These are phyloP conservation scores for Amylostereum chailletii DNA, from an alignment of 1,284 basidiomycete genomes.

Conservation along the genomic window DNA sequence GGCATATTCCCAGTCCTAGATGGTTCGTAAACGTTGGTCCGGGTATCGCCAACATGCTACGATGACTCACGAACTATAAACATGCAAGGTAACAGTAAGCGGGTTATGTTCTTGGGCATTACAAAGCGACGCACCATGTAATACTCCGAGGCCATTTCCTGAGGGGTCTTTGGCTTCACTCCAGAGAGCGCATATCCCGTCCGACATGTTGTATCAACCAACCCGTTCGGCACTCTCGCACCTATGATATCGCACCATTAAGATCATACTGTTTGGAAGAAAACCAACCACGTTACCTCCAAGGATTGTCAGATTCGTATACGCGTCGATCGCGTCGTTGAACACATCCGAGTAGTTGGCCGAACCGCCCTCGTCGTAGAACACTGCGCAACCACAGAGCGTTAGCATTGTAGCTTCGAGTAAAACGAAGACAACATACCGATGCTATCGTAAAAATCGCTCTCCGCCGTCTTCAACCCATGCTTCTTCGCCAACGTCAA, in stretches of 20 bases:
- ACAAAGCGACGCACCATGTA: constrained; percentile 26
- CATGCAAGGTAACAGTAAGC: no score
- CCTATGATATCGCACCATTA: constrained; percentile 19
- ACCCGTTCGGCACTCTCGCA: constrained; percentile 25
- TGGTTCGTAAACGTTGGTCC: not conserved
- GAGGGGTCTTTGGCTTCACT: constrained; percentile 29
- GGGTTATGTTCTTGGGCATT: no score
- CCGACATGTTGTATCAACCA: constrained; percentile 36
- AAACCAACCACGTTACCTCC: constrained; percentile 24
- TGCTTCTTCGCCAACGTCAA: constrained; percentile 52
- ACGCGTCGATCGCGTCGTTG: constrained; percentile 30
- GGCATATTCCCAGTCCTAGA: constrained; percentile 38
- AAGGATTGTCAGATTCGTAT: constrained; percentile 28
- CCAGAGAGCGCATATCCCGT: constrained; percentile 37
- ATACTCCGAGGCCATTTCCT: constrained; percentile 41
- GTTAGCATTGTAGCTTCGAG: no score
- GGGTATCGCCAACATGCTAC: not conserved
- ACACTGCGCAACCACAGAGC: constrained; percentile 24
- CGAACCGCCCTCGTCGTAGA: constrained; percentile 40
- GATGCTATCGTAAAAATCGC: constrained; percentile 33
- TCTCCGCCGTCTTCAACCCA: constrained; percentile 37
- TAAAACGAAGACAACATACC: no score
- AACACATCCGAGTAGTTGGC: constrained; percentile 40
- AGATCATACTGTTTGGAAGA: not conserved
- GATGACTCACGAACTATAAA: no score